Percentiles rank a stretch among this genome's conserved stretches.
phyloP scores from a whole-genome alignment of 2,329 filamentous ascomycete genomes.

The Trichophyton verrucosum region DNA sequence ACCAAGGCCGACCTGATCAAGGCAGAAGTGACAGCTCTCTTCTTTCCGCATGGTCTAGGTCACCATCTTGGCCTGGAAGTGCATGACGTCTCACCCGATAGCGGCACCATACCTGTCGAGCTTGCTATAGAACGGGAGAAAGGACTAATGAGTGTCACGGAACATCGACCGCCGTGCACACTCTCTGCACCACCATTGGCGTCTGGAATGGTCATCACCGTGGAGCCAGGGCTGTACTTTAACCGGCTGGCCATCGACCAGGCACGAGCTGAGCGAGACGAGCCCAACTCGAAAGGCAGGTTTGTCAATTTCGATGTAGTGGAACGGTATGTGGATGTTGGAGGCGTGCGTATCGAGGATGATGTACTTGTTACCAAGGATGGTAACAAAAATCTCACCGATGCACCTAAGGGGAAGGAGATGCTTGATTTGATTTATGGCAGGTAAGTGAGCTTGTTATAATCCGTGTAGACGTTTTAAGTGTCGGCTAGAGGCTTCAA shows the following conservation, averaged over 20 bases:
- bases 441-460: too few species aligned
- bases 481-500: too few species aligned
- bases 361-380: conserved; percentile 59
- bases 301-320: conserved; percentile 31
- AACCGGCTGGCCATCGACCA: conserved; percentile 25
- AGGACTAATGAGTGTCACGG: background rate
- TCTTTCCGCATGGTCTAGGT: conserved; percentile 43
- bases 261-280: conserved; percentile 17
- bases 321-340: conserved; percentile 29
- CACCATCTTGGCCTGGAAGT: conserved; percentile 42
- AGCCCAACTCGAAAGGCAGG: conserved; percentile 20
- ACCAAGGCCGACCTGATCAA: conserved; percentile 37
- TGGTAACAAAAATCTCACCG: conserved; percentile 61
- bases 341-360: conserved; percentile 36
- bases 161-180: conserved; percentile 20
- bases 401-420: conserved; percentile 54
- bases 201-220: conserved; percentile 45
- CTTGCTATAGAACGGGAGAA: conserved; percentile 48
- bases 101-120: conserved; percentile 21
- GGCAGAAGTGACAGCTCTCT: conserved; percentile 28
- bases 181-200: conserved; percentile 30
- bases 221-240: conserved; percentile 42
- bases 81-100: conserved; percentile 29
- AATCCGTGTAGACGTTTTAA: too few species aligned
- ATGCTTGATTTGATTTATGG: conserved; percentile 28